Percentiles rank a stretch among this genome's conserved stretches.
These are phyloP conservation scores for Pinus tabuliformis DNA, from an alignment of 75 land plant genomes.

Conservation along the genomic window DNA sequence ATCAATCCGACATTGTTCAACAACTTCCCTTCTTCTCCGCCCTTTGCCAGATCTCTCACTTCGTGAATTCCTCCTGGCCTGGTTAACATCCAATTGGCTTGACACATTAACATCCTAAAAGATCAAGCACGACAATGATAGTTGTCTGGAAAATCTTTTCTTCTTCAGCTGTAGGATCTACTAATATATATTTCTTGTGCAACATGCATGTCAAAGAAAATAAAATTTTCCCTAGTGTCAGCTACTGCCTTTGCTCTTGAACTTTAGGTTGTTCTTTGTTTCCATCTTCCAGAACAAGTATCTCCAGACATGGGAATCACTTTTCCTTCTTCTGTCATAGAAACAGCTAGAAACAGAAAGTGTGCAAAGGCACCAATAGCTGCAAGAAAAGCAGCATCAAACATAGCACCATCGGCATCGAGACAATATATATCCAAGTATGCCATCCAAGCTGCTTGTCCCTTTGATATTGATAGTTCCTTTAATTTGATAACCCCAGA, in stretches of 20 bases:
- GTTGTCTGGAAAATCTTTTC: slow-evolving; percentile 75
- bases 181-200: slow-evolving; percentile 69
- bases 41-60: slow-evolving; percentile 2
- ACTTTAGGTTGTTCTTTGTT: slow-evolving; percentile 28
- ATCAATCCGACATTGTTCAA: slow-evolving; percentile 34
- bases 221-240: slow-evolving; percentile 46
- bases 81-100: not conserved
- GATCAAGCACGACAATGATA: slow-evolving; percentile 65
- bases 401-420: no score
- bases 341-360: slow-evolving; percentile 55
- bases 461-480: no score
- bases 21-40: slow-evolving; percentile 21
- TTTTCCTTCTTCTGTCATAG: slow-evolving; percentile 75
- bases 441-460: no score
- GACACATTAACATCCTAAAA: slow-evolving; percentile 16
- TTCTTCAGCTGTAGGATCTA: slow-evolving; percentile 93
- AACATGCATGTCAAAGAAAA: slow-evolving; percentile 73
- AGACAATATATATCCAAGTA: no score
- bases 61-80: not conserved
- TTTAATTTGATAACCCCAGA: no score
- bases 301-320: slow-evolving; percentile 43
- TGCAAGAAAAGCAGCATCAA: no score
- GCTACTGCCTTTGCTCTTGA: slow-evolving; percentile 65
- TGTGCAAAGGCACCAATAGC: no score
- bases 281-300: slow-evolving; percentile 9